These are phyloP conservation scores for Cymbopogon citratus DNA, from an alignment of 176 grass and related monocot species.

Conservation along the genomic window DNA sequence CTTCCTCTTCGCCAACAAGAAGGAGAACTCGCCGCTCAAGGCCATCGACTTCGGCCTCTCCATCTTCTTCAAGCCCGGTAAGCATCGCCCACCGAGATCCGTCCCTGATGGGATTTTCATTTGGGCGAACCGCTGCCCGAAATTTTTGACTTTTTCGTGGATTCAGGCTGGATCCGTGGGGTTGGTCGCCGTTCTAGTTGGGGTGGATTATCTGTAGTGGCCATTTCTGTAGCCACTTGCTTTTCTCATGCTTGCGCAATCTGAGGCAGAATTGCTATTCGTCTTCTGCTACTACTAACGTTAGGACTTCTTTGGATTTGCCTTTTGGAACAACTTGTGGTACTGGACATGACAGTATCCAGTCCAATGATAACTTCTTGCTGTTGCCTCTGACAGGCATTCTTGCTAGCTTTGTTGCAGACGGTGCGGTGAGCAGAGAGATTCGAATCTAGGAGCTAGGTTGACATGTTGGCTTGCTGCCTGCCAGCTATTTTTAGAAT, in stretches of 20 bases:
- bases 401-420: background rate
- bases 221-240: constrained; percentile 2
- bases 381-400: background rate
- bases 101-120: background rate
- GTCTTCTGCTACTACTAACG: background rate
- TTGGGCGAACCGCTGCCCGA: constrained; percentile 2
- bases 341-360: constrained; percentile 9
- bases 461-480: constrained; percentile 1
- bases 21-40: constrained; percentile 97
- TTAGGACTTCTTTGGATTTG: constrained; percentile 9
- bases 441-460: constrained; percentile 35
- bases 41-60: constrained; percentile 98
- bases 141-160: background rate
- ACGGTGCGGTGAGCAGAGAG: background rate
- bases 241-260: constrained; percentile 36
- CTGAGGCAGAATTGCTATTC: constrained; percentile 1
- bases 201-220: background rate
- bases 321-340: constrained; percentile 19
- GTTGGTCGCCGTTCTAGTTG: background rate
- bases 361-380: constrained; percentile 12
- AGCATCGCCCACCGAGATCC: background rate
- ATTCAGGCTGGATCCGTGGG: constrained; percentile 28
- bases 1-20: constrained; percentile 97
- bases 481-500: constrained; percentile 29
- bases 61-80: constrained; percentile 99